Base-by-base conservation (phyloP, 148 eudicot species). In the Rhododendron henanense region DNA sequence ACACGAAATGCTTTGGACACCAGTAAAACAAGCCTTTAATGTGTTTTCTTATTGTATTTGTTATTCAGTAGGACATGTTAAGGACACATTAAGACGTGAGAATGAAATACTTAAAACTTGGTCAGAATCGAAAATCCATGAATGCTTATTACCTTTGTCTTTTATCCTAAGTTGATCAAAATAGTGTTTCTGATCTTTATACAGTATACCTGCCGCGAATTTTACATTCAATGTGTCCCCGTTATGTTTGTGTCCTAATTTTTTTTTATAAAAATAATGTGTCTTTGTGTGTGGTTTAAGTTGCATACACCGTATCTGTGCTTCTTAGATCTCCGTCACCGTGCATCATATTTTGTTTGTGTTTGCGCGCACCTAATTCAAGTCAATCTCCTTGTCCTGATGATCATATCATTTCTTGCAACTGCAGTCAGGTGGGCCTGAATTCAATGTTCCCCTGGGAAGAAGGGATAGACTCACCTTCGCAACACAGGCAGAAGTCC, bases 381-480 rank as follows among this genome's bases (percentile, higher is more conserved):
- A 67, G 74, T 67, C 33, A 67, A 67, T 25, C 28, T 57, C 3
- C 65, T 57, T 18, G 65, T 57, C 65, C 65, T 18, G 61, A 57
- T 19, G 23, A 57, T 18, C 65, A 57, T 57, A 19, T 57, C 63
- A 45, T n/a, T 78, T 44, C 6, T 59, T 63, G 53, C 41, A 55
- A 81, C 16, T 48, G 47, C 53, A 90, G 92, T 87, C 90, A 6
- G 89, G 90, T 35, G 91, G 92, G 13, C 92, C 91, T 0, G 85
- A 87, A 81, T 91, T 87, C 18, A 41, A 44, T 6, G 73, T 91
- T 31, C 92, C 93, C 28, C 59, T 91, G 73, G 92, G 91, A 45
- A 82, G 92, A 76, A 69, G 86, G 41, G 92, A 91, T 71, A 85
- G 91, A 41, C 88, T 89, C 23, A 84, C n/a, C 53, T 89, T 89